These are phyloP conservation scores for Backusella luteola DNA, from an alignment of 192 early-diverging fungal genomes.

Conservation along the genomic window DNA sequence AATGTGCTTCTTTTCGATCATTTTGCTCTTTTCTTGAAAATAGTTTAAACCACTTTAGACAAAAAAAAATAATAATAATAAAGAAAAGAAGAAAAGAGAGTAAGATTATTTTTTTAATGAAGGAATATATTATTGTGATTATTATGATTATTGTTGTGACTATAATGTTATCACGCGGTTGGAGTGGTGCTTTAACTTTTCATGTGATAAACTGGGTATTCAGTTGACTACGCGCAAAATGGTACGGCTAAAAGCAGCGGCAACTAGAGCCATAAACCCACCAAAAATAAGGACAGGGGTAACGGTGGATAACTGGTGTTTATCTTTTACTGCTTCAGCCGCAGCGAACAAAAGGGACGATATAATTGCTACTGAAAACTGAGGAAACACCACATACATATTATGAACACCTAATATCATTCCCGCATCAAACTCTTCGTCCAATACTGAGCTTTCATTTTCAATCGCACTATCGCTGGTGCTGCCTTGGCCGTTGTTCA, in stretches of 20 bases:
- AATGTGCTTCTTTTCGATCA: conserved; percentile 31
- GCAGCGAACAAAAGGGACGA: conserved; percentile 68
- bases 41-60: neutral
- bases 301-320: conserved; percentile 33
- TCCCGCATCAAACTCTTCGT: conserved; percentile 46
- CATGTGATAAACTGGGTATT: neutral
- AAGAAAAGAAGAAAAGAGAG: neutral
- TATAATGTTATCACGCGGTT: neutral
- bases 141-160: neutral
- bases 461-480: neutral
- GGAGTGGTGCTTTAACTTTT: conserved; percentile 1
- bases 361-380: conserved; percentile 78
- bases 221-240: conserved; percentile 25
- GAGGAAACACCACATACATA: conserved; percentile 91
- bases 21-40: neutral
- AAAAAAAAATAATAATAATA: neutral
- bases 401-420: conserved; percentile 91
- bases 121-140: neutral
- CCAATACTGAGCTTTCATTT: neutral
- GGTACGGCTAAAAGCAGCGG: conserved; percentile 48
- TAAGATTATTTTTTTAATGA: neutral
- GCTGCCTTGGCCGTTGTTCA: neutral
- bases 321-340: conserved; percentile 14
- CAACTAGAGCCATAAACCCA: conserved; percentile 60
- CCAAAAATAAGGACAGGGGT: conserved; percentile 71